phyloP scores from a whole-genome alignment of 2,329 filamentous ascomycete species.

The Cladophialophora chaetospira region DNA sequence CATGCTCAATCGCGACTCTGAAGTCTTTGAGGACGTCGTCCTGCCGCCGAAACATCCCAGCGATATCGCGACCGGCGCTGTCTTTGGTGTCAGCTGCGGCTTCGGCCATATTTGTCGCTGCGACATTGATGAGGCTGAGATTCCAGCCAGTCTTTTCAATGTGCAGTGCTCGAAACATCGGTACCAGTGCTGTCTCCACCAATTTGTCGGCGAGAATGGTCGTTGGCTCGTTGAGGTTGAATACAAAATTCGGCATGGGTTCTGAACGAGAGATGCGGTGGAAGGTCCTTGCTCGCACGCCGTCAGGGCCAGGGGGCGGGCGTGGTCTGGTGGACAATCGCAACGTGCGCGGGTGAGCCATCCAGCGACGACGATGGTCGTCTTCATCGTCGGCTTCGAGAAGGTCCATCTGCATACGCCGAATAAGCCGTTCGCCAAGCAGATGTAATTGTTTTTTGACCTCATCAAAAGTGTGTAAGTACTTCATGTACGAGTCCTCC shows the following conservation, averaged over 20 bases:
- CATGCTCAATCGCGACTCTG: conserved; percentile 45
- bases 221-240: conserved; percentile 61
- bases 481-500: conserved; percentile 80
- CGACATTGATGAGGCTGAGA: conserved; percentile 80
- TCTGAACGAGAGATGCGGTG: conserved; percentile 75
- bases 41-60: conserved; percentile 77
- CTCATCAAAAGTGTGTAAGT: conserved; percentile 63
- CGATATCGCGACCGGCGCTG: conserved; percentile 73
- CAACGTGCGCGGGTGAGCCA: conserved; percentile 77
- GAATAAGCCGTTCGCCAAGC: conserved; percentile 70
- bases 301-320: conserved; percentile 54
- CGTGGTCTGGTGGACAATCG: conserved; percentile 75
- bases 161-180: conserved; percentile 74
- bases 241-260: conserved; percentile 72
- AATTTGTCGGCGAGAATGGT: conserved; percentile 68
- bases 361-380: conserved; percentile 56
- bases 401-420: conserved; percentile 77
- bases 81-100: conserved; percentile 54
- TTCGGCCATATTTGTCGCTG: conserved; percentile 78
- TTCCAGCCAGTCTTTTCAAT: conserved; percentile 72
- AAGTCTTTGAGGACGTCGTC: conserved; percentile 70
- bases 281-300: conserved; percentile 59
- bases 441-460: conserved; percentile 69
- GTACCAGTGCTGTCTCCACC: conserved; percentile 67
- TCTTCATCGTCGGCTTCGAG: conserved; percentile 53